Evolutionary conservation across 345 rosid genomes (phyloP).

Genomic region (Reutealis trisperma): DNA sequence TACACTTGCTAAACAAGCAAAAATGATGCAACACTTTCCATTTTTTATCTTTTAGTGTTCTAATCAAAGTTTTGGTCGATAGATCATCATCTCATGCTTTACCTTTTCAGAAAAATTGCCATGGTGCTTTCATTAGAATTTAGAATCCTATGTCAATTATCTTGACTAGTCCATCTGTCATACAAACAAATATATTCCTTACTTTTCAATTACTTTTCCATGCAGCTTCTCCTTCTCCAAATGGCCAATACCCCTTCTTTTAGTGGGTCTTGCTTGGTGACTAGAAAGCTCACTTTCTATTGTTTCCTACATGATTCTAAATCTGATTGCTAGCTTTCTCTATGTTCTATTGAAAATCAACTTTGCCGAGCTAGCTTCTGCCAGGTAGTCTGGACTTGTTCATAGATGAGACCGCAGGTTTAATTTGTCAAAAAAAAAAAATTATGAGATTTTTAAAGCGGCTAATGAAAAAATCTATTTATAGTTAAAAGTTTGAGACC

Average conservation of each 20-base stretch:
- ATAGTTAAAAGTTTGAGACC: too few species aligned
- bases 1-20: background rate
- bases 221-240: background rate
- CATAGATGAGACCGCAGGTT: too few species aligned
- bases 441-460: too few species aligned
- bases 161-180: background rate
- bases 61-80: background rate
- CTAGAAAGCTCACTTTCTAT: slow-evolving; percentile 16
- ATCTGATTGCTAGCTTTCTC: background rate
- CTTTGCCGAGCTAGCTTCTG: too few species aligned
- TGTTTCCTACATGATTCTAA: background rate
- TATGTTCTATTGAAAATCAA: background rate
- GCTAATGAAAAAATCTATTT: too few species aligned
- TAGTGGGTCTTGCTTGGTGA: slow-evolving; percentile 1
- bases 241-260: background rate
- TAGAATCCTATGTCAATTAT: background rate
- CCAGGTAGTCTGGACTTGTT: too few species aligned
- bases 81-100: background rate
- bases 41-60: background rate
- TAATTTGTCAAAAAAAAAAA: too few species aligned
- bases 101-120: too few species aligned
- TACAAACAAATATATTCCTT: background rate
- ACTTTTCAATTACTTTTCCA: background rate
- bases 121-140: too few species aligned
- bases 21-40: background rate